Base-by-base conservation (phyloP, 1,284 basidiomycete genomes). In the Sporisorium iseilematis-ciliati region DNA sequence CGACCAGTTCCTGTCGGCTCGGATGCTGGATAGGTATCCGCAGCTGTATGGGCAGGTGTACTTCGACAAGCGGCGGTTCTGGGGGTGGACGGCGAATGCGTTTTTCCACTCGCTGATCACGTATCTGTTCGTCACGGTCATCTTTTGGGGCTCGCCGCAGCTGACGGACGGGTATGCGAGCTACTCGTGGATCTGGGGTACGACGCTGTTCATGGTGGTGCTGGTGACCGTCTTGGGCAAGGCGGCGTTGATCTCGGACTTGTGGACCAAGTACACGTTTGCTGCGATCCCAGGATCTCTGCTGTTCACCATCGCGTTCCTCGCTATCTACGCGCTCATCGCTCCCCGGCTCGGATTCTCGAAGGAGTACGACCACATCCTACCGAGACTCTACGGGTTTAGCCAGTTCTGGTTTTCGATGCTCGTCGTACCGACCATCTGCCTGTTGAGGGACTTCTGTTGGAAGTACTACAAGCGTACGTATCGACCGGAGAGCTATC, bases 211-310 rank as follows among this genome's bases (percentile, higher is more conserved):
- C 85, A 90, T 99, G 51, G 90, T 92, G 2, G 93, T 97, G 6
- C 88, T 99, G 35, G 88, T 97, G 60, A 99, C 96, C 0, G 96
- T 99, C 8, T 89, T 99, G 7, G 96, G 95, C 51, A 99, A 99
- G 86, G 97, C 97, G 8, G 96, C 96, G 1, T 87, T 99, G 62
- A 93, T 99, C 54, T 98, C 96, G 7, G 96, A 99, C 79, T 86
- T 99, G n/a, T 99, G 96, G 97, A 98, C 96, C 2, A 98, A 99
- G 85, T 99, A 98, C 85, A 98, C 95, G 3, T 92, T 95, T 42
- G 93, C 93, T 5, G 80, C 82, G n/a, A 84, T 83, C 57, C 97
- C 96, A 0, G 97, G 97, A 8, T 98, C 97, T 2, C 96, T 98
- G 84, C 85, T 92, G 31, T 96, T 99, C 86, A 95, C 96, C 7